Evolutionary conservation across 2,329 filamentous ascomycete species (phyloP).

Genomic region (Penicillium fuscoglaucum): DNA sequence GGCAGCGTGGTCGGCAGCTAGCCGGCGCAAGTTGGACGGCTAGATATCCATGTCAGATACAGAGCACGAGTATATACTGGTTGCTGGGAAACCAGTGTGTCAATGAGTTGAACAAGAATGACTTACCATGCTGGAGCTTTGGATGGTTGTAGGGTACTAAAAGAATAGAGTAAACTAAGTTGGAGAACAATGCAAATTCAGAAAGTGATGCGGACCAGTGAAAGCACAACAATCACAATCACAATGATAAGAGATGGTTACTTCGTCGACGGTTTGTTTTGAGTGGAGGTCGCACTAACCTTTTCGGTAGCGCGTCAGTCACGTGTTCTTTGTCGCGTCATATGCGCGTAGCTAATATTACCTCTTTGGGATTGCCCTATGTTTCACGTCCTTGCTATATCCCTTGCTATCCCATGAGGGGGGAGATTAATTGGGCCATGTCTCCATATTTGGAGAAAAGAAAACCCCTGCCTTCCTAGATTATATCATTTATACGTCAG

Average conservation of each 20-base stretch:
- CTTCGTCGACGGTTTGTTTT: conserved; percentile 26
- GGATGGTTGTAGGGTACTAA: not conserved
- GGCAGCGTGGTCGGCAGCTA: conserved; percentile 60
- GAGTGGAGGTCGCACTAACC: conserved; percentile 18
- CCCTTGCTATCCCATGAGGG: not conserved
- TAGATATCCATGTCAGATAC: conserved; percentile 20
- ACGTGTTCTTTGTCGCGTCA: conserved; percentile 12
- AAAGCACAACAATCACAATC: conserved; percentile 1
- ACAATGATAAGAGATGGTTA: conserved; percentile 22
- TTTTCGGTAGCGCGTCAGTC: conserved; percentile 17
- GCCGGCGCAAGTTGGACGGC: conserved; percentile 53
- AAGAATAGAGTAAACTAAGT: not conserved
- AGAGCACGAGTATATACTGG: conserved; percentile 1
- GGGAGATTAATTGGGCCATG: not conserved
- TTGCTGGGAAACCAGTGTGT: conserved; percentile 7
- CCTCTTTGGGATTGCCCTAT: conserved; percentile 17
- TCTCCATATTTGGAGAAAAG: too few relatives aligned
- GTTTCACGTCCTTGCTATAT: not conserved
- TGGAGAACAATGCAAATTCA: not conserved
- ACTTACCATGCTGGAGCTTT: conserved; percentile 23
- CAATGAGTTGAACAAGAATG: not conserved
- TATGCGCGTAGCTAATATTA: conserved; percentile 19
- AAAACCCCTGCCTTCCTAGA: not conserved
- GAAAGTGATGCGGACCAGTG: not conserved
- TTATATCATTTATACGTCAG: not conserved